Base-by-base conservation (phyloP, 805 yeast genomes). In the Ogataea trehalophila region DNA sequence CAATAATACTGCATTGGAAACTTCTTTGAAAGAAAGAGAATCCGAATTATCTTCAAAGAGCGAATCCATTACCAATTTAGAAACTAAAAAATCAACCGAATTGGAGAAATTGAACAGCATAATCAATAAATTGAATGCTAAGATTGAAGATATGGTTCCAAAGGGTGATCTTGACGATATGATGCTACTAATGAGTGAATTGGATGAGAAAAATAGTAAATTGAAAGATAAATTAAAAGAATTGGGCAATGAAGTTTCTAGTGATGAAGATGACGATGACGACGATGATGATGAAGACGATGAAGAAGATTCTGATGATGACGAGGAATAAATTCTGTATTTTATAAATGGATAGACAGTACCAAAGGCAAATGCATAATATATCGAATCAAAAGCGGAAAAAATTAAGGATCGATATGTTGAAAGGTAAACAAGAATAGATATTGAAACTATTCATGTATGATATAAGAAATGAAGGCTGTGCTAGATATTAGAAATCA, bases 141-240 rank as follows among this genome's bases (percentile, higher is more conserved):
- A 50, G 42, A 20, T 50, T 16, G 42, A 51, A 33, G 45, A 60
- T 37, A 50, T 60, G 56, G 82, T 76, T 15, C 75, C 80, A 2
- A 73, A 72, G 51, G 59, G 76, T 2, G 87, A 82, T 23, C 59
- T 81, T 11, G 96, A 89, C 56, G 95, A 87, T 52, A 64, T 89
- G 57, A 76, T 89, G 81, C 66, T 88, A 22, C 68, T 90, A 17
- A 80, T 90, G 63, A 78, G 85, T 17, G 95, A 87, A 41, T 68
- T 88, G 55, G 95, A 89, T 49, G 89, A 84, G 43, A 79, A 76
- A 53, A 80, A 80, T 48, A 69, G 73, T 31, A 72, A 72, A 51
- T 83, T 87, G 61, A 83, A 83, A 58, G 57, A 64, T 6, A 73
- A 69, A 48, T 71, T 85, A 36, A 71, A 70, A 47, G 68, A 61